These are phyloP conservation scores for Leptosphaerulina australis DNA, from an alignment of 2,329 filamentous ascomycete species.

Conservation along the genomic window DNA sequence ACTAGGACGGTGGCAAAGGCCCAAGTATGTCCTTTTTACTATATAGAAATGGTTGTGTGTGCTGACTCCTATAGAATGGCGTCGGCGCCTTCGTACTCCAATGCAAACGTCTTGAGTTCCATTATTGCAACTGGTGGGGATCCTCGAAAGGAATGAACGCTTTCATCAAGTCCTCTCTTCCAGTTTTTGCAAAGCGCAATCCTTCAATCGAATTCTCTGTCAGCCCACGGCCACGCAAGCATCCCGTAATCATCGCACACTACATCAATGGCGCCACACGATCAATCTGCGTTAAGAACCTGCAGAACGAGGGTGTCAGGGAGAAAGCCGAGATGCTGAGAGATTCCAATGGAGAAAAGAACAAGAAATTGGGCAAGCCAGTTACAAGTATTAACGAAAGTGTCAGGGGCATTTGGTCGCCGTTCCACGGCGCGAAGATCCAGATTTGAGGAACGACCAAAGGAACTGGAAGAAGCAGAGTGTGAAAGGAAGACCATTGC, in stretches of 20 bases:
- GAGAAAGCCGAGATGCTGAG: constrained; percentile 77
- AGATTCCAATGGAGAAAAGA: constrained; percentile 76
- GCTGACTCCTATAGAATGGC: constrained; percentile 50
- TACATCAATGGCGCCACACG: constrained; percentile 92
- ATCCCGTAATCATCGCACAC: constrained; percentile 85
- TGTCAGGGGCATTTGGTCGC: constrained; percentile 69
- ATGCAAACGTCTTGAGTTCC: constrained; percentile 93
- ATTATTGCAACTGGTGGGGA: constrained; percentile 96
- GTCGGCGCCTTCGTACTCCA: constrained; percentile 95
- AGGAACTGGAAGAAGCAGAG: not conserved
- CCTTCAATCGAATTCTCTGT: constrained; percentile 91
- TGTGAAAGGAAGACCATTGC: constrained; percentile 9
- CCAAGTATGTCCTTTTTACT: constrained; percentile 54
- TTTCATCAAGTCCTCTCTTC: constrained; percentile 79
- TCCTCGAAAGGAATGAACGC: constrained; percentile 92
- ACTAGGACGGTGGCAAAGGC: constrained; percentile 61
- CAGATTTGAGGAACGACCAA: constrained; percentile 27
- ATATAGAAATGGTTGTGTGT: not conserved
- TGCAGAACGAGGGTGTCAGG: constrained; percentile 79
- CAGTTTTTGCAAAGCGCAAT: constrained; percentile 78
- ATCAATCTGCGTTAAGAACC: constrained; percentile 85
- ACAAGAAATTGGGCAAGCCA: constrained; percentile 64
- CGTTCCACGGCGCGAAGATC: constrained; percentile 62
- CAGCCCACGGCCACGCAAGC: constrained; percentile 85
- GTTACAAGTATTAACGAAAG: constrained; percentile 68